Conservation (phyloP, 1,139 yeast genomes). For the Pichia inconspicua region DNA sequence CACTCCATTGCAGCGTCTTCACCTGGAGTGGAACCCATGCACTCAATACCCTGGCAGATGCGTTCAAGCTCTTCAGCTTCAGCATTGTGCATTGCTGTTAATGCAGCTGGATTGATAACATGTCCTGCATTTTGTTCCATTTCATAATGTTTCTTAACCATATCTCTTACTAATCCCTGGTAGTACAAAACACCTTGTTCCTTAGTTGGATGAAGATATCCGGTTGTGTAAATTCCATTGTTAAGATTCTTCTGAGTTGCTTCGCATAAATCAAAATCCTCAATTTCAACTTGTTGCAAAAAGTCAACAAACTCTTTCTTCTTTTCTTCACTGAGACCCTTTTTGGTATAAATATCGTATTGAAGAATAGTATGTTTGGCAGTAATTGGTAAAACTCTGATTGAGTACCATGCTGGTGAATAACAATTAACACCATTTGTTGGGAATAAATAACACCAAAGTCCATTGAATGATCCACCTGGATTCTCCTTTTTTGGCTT, state of each 20-base stretch:
- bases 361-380: conserved; percentile 50
- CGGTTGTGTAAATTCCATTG: conserved; percentile 51
- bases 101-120: conserved; percentile 45
- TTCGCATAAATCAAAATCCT: conserved; percentile 52
- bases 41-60: conserved; percentile 42
- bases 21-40: conserved; percentile 33
- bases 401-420: conserved; percentile 61
- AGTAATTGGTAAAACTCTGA: conserved; percentile 47
- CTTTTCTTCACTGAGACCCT: conserved; percentile 42
- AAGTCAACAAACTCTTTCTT: conserved; percentile 58
- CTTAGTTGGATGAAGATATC: conserved; percentile 50
- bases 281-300: conserved; percentile 51
- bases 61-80: conserved; percentile 44
- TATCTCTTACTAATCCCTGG: conserved; percentile 48
- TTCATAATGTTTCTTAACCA: conserved; percentile 48
- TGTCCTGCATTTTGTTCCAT: conserved; percentile 38
- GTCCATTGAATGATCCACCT: conserved; percentile 53
- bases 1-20: conserved; percentile 26
- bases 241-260: conserved; percentile 52
- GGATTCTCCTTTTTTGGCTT: conserved; percentile 33
- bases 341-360: conserved; percentile 54
- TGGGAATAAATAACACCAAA: conserved; percentile 56
- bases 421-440: conserved; percentile 54
- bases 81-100: conserved; percentile 32
- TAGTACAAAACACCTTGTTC: conserved; percentile 53